Evolutionary conservation across 305 asterid genomes (phyloP), one percentile per base, ranked within the genome.

Genomic region (Fraxinus platypoda): DNA sequence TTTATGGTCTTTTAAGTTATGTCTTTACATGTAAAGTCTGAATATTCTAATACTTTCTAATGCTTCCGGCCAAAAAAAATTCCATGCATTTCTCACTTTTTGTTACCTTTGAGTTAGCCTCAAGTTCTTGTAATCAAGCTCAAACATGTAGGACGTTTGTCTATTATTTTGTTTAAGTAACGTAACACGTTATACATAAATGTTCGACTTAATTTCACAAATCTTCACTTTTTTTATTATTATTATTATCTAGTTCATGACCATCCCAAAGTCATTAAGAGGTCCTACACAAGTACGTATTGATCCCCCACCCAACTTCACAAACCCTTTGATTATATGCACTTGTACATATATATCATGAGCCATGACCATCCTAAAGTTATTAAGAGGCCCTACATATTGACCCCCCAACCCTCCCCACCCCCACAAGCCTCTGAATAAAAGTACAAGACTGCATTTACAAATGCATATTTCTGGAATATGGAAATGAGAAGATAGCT

Each of bases 401-500:
- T 19, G 70, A 59, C 4, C 13, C 66, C 66, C 30, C 62, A 52
- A 8, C 23, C 62, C 62, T 2, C 70, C 28, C 13, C 28, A 8
- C 28, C 15, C 30, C 33, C 33, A 62, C 33, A 62, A 62, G 72
- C 72, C 31, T 26, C 28, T 3, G 19, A 28, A 8, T 9, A 28
- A 26, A 68, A 28, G 74, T 68, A 68, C 74, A 13, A 68, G 19
- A 9, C 8, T 68, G 19, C 8, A 28, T 68, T 68, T 68, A 13
- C 33, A 68, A 68, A 26, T 11, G 37, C 21, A 26, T 68, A 68
- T 26, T 26, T 68, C 34, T 68, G 74, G 74, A 26, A 28, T 25
- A 12, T 68, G 37, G 74, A 28, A 68, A 68, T 26, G 74, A 68
- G 72, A 28, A 68, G 74, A 68, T 68, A 68, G 74, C 74, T 68